Percentiles rank a stretch among this genome's conserved stretches.
phyloP scores from a whole-genome alignment of 805 yeast genomes.

The Pichia thaimueangensis region DNA sequence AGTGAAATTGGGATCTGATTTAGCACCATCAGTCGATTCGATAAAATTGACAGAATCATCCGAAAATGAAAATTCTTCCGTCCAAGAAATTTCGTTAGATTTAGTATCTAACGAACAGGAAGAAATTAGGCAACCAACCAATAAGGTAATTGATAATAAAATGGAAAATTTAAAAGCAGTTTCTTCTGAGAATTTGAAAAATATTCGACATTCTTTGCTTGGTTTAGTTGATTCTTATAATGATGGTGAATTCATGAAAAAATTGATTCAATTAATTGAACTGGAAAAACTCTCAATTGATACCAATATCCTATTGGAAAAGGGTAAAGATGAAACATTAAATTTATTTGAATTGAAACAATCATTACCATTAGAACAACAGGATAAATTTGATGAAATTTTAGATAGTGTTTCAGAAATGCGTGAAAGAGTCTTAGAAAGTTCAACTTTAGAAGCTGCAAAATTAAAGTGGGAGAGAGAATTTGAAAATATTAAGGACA shows the following conservation, averaged over 20 bases:
- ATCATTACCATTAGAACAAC: constrained; percentile 41
- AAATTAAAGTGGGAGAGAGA: constrained; percentile 84
- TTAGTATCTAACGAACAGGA: constrained; percentile 3
- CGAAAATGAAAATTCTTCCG: constrained; percentile 2
- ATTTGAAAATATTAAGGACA: constrained; percentile 43
- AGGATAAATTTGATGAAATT: constrained; percentile 52
- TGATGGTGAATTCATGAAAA: constrained; percentile 21
- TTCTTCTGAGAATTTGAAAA: constrained; percentile 69
- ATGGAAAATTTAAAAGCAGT: constrained; percentile 54
- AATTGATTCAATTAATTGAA: constrained; percentile 17
- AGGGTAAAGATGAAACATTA: constrained; percentile 21
- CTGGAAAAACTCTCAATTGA: constrained; percentile 21
- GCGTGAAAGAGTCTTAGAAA: constrained; percentile 73
- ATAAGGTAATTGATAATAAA: constrained; percentile 41
- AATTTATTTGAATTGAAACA: constrained; percentile 67
- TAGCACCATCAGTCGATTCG: background rate
- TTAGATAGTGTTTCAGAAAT: constrained; percentile 65
- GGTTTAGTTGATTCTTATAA: constrained; percentile 35
- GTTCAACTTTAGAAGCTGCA: constrained; percentile 78
- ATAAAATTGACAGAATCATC: background rate
- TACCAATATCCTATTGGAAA: constrained; percentile 7
- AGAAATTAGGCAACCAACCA: constrained; percentile 11
- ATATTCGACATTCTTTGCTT: constrained; percentile 66
- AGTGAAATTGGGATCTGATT: background rate
- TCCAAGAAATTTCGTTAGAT: constrained; percentile 3